Percentiles rank a stretch among this genome's conserved stretches.
Evolutionary conservation across 345 rosid species (phyloP).

Genomic region (Rhodomyrtus tomentosa): DNA sequence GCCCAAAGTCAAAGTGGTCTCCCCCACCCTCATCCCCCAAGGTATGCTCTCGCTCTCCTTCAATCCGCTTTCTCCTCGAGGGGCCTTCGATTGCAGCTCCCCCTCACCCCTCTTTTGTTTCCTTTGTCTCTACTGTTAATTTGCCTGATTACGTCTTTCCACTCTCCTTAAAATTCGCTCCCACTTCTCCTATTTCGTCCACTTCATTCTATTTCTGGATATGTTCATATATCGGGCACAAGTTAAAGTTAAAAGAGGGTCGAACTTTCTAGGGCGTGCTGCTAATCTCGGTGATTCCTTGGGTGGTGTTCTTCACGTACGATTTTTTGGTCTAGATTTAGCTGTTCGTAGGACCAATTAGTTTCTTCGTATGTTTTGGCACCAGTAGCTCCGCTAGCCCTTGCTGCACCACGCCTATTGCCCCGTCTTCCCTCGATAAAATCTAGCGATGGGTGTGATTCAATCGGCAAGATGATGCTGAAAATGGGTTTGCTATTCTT

Average conservation of each 20-base stretch:
- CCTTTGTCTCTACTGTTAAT: not conserved
- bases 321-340: not conserved
- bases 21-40: not conserved
- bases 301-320: not conserved
- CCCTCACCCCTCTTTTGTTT: not conserved
- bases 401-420: not conserved
- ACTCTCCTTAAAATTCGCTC: not conserved
- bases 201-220: not conserved
- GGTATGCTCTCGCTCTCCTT: not conserved
- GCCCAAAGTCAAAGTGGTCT: not conserved
- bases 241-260: not conserved
- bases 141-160: not conserved
- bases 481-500: not conserved
- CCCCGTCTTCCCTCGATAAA: not conserved
- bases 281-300: not conserved
- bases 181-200: not conserved
- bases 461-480: not conserved
- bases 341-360: not conserved
- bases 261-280: not conserved
- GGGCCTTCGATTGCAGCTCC: not conserved
- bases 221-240: not conserved
- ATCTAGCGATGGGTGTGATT: not conserved
- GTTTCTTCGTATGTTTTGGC: not conserved
- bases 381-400: not conserved
- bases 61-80: not conserved